Conservation (phyloP, 305 asterid species). For the Fraxinus latifolia region DNA sequence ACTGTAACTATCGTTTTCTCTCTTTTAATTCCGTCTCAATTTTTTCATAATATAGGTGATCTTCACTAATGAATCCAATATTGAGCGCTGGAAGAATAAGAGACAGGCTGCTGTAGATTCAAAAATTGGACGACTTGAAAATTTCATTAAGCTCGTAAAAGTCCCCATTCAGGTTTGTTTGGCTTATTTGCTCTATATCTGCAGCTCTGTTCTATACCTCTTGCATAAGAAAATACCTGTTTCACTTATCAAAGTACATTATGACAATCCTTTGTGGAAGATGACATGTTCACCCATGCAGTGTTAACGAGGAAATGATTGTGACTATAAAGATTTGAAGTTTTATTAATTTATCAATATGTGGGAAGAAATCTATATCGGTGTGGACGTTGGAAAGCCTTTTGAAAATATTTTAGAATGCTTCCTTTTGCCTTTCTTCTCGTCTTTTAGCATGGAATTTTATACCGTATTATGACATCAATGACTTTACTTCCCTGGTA, state of each 20-base stretch:
- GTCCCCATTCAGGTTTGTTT: conserved; percentile 83
- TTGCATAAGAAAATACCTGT: background rate
- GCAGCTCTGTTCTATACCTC: background rate
- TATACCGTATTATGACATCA: background rate
- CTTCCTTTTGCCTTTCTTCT: background rate
- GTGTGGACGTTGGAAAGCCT: background rate
- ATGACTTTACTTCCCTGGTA: background rate
- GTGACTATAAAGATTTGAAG: background rate
- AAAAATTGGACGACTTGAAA: conserved; percentile 82
- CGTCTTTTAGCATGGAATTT: background rate
- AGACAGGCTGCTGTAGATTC: conserved; percentile 93
- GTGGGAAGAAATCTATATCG: background rate
- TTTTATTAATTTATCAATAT: background rate
- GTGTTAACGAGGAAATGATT: background rate
- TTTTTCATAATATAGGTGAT: conserved; percentile 51
- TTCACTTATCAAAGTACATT: background rate
- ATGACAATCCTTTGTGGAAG: background rate
- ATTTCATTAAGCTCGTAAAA: conserved; percentile 67
- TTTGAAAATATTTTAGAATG: background rate
- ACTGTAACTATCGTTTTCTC: background rate
- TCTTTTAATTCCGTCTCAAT: background rate
- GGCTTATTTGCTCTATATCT: conserved; percentile 11
- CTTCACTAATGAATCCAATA: conserved; percentile 88
- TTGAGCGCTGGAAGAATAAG: conserved; percentile 95
- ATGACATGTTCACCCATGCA: background rate